Evolutionary conservation across 208 protist species (phyloP).

Genomic region (Trichomonas vaginalis): DNA sequence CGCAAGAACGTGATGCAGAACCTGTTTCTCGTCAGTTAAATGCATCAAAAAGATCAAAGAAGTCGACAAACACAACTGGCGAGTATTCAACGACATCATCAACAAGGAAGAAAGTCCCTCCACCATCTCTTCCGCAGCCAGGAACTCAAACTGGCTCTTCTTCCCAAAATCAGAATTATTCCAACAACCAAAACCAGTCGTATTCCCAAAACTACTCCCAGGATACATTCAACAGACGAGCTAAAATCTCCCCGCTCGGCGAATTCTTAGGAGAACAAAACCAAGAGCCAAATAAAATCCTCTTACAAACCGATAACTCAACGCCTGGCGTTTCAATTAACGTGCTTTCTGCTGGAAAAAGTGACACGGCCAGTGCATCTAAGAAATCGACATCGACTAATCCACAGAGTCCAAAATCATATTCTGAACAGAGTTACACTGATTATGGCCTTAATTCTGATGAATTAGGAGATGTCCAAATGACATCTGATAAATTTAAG

Average conservation of each 20-base stretch:
- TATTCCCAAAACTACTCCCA: neutral
- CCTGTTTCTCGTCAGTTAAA: neutral
- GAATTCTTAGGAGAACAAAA: neutral
- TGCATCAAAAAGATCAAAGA: neutral
- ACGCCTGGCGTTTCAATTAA: neutral
- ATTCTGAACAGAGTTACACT: neutral
- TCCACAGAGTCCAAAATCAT: neutral
- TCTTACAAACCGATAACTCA: neutral
- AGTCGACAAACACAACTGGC: neutral
- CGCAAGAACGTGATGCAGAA: too few species aligned
- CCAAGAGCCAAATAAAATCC: neutral
- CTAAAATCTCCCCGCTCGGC: neutral
- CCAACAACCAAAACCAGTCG: too few species aligned
- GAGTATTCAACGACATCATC: neutral
- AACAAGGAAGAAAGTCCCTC: neutral
- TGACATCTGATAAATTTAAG: neutral
- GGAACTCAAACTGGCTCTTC: neutral
- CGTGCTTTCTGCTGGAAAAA: neutral
- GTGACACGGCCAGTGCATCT: neutral
- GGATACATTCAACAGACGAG: neutral
- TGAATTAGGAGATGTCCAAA: neutral
- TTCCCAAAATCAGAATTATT: too few species aligned
- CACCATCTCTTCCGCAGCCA: neutral
- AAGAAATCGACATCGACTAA: neutral
- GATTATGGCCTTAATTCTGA: neutral